These are phyloP conservation scores for Lepidium sativum DNA, from an alignment of 345 rosid genomes.

Conservation along the genomic window DNA sequence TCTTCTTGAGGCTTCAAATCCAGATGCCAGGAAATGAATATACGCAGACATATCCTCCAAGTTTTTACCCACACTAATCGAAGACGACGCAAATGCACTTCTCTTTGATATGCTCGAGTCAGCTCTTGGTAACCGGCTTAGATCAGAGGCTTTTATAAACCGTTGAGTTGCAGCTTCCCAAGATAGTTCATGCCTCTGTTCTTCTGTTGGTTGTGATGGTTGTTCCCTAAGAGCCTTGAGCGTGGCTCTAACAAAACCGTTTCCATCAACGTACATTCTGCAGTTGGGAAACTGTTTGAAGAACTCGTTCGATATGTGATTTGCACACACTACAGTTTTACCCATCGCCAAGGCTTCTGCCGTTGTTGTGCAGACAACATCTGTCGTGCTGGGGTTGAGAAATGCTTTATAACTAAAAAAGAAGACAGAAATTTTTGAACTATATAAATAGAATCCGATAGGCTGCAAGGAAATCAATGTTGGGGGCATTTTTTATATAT, in stretches of 20 bases:
- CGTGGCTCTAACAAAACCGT: slow-evolving; percentile 48
- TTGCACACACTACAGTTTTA: slow-evolving; percentile 44
- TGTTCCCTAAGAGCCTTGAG: slow-evolving; percentile 57
- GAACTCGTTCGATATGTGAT: slow-evolving; percentile 46
- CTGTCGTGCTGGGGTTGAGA: slow-evolving; percentile 96
- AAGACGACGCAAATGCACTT: slow-evolving; percentile 38
- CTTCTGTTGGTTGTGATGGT: slow-evolving; percentile 54
- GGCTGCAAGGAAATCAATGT: neutral
- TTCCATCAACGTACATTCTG: slow-evolving; percentile 38
- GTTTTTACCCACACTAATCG: slow-evolving; percentile 37
- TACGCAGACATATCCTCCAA: slow-evolving; percentile 71
- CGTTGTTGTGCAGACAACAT: slow-evolving; percentile 94
- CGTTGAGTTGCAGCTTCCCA: slow-evolving; percentile 92
- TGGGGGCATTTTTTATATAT: neutral
- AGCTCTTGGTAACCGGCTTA: slow-evolving; percentile 30
- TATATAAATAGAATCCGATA: neutral
- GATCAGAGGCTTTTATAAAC: slow-evolving; percentile 49
- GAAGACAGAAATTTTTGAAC: neutral
- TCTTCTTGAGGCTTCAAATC: slow-evolving; percentile 61
- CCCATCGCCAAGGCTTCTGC: slow-evolving; percentile 99
- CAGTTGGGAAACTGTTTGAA: slow-evolving; percentile 86
- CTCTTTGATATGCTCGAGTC: slow-evolving; percentile 18
- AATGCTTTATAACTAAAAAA: slow-evolving; percentile 75
- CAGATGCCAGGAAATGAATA: slow-evolving; percentile 60
- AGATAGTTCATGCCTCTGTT: slow-evolving; percentile 60